Evolutionary conservation across 768 basidiomycete species (phyloP), one percentile per base, ranked within the genome.

Genomic region (Mycena leptocephala): DNA sequence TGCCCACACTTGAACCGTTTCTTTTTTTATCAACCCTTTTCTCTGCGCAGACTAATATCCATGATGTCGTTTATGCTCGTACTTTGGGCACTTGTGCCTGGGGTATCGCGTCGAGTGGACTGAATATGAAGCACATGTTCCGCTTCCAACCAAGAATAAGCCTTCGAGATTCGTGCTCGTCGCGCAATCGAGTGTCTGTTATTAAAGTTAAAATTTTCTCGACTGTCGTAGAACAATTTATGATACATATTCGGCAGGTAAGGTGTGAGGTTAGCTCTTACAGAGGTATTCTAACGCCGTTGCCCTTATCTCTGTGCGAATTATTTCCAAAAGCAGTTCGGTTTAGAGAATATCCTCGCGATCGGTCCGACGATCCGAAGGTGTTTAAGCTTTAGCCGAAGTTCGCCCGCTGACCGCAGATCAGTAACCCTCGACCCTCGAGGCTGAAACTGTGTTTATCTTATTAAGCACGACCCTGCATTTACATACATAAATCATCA

Each of bases 31-130:
- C 16, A 46, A 46, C 18, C 6, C 37, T 13, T 26, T 35, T 18
- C 13, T 20, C 14, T 28, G 13, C 30, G 30, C 51, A 76, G 75
- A 32, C 33, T 76, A 2, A 58, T 76, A n/a, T 41, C 75, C 14
- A 76, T 76, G 75, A 76, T 76, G 75, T 53, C 70, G 2, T 35
- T 72, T 24, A 68, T 72, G 70, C 35, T 76, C 24, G 28, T 76
- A 4, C 70, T 76, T 18, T 76, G 75, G 75, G 75, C 75, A 0
- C 51, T 76, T 24, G 51, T 76, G 2, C 75, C 75, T n/a, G 65
- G 39, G 3, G 5, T 26, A 2, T 28, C 70, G 3, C 75, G 75
- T 16, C 64, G 70, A 20, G 32, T 63, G 28, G 75, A 76, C 18
- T 76, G 53, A 72, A 48, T 48, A 11, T 20, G 32, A 20, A 51